Base-by-base conservation (phyloP, 192 early-diverging fungal genomes). In the Backusella tuberculispora region DNA sequence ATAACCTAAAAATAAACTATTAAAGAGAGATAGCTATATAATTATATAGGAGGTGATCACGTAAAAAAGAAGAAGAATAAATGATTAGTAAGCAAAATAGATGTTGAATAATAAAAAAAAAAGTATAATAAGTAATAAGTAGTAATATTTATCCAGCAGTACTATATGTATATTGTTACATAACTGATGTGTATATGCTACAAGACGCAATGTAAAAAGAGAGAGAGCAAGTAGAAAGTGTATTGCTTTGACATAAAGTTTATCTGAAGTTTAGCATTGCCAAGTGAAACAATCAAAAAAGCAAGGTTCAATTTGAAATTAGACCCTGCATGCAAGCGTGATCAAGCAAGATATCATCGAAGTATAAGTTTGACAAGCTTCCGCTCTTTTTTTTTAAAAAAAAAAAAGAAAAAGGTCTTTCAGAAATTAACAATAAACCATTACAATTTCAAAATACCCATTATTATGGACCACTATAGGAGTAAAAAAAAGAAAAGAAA, bases 301-400 rank as follows among this genome's bases (percentile, higher is more conserved):
- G 53, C 21, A 56, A 56, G 19, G 53, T 56, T 4, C 53, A 56
- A 56, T 56, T 56, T 56, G 53, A 56, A 56, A 56, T 56, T 24
- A 19, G 10, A 56, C 53, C 53, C 53, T 56, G 53, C 53, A 56
- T 56, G 19, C 4, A 21, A 56, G 53, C 12, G 9, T 56, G 53
- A 56, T 12, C 53, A 10, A 53, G n/a, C 50, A 53, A 21, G 17
- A 53, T 53, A 19, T n/a, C n/a, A 56, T 56, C 50, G 24, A 24
- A 56, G 21, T 56, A 21, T n/a, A 34, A 34, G 29, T 34, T 34
- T 34, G 29, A 34, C 29, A 34, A 34, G 29, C 29, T 2, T 34
- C 2, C 29, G 29, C 29, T 0, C 29, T 34, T 34, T 34, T 34
- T 34, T 34, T 34, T 34, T 34, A 34, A 56, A 60, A 60, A 60